Conservation (phyloP, 2,329 filamentous ascomycete species). For the Xylariaceae sp. region DNA sequence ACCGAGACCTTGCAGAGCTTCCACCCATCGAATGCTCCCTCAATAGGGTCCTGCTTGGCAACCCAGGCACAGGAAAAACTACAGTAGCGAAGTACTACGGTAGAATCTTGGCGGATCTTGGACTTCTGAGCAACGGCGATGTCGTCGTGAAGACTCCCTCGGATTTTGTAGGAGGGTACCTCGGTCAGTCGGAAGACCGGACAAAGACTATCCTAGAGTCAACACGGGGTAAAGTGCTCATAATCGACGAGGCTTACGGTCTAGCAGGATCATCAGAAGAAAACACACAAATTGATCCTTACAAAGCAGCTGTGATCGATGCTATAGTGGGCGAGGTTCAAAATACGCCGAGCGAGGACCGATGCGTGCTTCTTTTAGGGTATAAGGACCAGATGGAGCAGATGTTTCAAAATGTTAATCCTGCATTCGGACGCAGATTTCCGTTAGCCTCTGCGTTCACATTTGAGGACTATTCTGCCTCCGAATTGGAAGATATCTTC, state of each 20-base stretch:
- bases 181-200: conserved; percentile 66
- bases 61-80: conserved; percentile 30
- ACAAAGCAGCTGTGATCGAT: conserved; percentile 63
- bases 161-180: no score
- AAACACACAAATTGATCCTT: conserved; percentile 35
- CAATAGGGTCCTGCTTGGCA: conserved; percentile 29
- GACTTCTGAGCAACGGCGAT: conserved; percentile 34
- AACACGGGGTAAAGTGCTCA: conserved; percentile 67
- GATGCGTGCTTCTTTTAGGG: conserved; percentile 67
- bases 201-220: conserved; percentile 68
- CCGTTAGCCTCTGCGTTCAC: conserved; percentile 58
- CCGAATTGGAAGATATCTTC: conserved; percentile 56
- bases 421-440: conserved; percentile 64
- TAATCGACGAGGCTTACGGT: conserved; percentile 78
- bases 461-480: conserved; percentile 64
- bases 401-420: conserved; percentile 71
- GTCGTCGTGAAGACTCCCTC: conserved; percentile 69
- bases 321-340: conserved; percentile 73
- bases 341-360: conserved; percentile 64
- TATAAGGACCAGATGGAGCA: conserved; percentile 66
- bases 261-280: conserved; percentile 34
- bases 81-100: conserved; percentile 30
- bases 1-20: conserved; percentile 25
- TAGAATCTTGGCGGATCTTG: conserved; percentile 24
- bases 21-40: conserved; percentile 22